Percentiles rank a stretch among this genome's conserved stretches.
These are phyloP conservation scores for Vigna trinervia DNA, from an alignment of 306 rosid species.

Conservation along the genomic window DNA sequence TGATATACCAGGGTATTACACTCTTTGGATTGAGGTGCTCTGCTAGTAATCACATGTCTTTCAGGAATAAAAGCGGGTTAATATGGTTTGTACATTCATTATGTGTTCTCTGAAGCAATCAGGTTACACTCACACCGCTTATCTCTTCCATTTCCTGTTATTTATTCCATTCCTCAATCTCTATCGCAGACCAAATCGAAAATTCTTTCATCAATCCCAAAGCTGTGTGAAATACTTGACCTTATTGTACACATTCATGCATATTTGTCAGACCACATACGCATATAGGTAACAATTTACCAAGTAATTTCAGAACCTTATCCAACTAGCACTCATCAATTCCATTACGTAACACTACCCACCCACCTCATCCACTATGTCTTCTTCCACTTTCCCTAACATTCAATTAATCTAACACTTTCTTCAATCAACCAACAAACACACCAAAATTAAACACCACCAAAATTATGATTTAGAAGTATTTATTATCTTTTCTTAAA, in stretches of 20 bases:
- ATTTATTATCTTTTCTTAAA: too few species aligned
- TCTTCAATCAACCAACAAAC: not conserved
- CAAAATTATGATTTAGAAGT: too few species aligned
- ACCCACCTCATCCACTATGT: constrained; percentile 51
- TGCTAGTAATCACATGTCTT: not conserved
- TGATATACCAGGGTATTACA: not conserved
- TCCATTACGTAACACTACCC: constrained; percentile 48
- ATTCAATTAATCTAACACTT: constrained; percentile 1
- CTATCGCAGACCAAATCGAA: constrained; percentile 21
- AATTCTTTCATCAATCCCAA: constrained; percentile 41
- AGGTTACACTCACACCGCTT: not conserved
- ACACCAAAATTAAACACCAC: not conserved
- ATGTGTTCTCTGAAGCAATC: not conserved
- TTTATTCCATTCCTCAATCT: constrained; percentile 9
- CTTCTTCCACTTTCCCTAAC: not conserved
- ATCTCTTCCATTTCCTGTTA: constrained; percentile 29
- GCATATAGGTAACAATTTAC: not conserved
- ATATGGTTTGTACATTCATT: not conserved
- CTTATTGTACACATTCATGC: constrained; percentile 36
- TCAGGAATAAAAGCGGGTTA: not conserved
- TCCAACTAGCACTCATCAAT: constrained; percentile 30
- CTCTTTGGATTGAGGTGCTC: too few species aligned
- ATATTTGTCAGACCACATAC: constrained; percentile 27
- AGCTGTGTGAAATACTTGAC: constrained; percentile 30
- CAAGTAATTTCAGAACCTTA: constrained; percentile 17